phyloP scores from a whole-genome alignment of 2,329 filamentous ascomycete species.

The Alternaria alternata region DNA sequence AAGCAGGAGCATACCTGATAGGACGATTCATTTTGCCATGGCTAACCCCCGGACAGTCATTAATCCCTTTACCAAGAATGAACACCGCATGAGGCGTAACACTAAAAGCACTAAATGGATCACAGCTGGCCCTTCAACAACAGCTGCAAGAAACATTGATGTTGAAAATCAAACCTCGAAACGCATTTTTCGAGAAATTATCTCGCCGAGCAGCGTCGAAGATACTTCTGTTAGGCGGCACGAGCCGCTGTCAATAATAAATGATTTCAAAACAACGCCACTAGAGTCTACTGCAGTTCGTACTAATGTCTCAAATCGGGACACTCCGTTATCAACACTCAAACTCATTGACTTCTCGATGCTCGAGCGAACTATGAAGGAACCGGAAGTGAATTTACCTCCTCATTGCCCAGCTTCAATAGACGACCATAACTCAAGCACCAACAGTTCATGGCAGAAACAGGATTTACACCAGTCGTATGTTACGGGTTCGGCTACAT shows the following conservation, averaged over 20 bases:
- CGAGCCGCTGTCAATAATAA: neutral
- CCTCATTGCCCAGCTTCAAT: neutral
- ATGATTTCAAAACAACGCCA: neutral
- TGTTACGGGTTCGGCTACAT: neutral
- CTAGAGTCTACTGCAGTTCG: neutral
- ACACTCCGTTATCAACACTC: neutral
- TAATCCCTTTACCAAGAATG: constrained; percentile 16
- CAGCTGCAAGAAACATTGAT: neutral
- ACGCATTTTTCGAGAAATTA: neutral
- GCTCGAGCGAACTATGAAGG: constrained; percentile 1
- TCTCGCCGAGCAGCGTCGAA: neutral
- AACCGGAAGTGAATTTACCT: constrained; percentile 2
- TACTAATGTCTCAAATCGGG: neutral
- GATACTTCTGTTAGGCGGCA: neutral
- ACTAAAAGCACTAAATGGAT: constrained; percentile 14
- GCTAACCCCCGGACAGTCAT: constrained; percentile 5
- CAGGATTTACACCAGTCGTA: neutral
- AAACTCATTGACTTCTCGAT: neutral
- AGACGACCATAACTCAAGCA: neutral
- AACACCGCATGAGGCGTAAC: constrained; percentile 11
- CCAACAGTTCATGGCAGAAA: neutral
- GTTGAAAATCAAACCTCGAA: neutral
- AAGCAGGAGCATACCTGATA: neutral
- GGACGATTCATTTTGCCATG: neutral
- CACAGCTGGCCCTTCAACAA: neutral